Percentiles rank a stretch among this genome's conserved stretches.
phyloP scores from a whole-genome alignment of 2,329 filamentous ascomycete species.

The Scorias spongiosa region DNA sequence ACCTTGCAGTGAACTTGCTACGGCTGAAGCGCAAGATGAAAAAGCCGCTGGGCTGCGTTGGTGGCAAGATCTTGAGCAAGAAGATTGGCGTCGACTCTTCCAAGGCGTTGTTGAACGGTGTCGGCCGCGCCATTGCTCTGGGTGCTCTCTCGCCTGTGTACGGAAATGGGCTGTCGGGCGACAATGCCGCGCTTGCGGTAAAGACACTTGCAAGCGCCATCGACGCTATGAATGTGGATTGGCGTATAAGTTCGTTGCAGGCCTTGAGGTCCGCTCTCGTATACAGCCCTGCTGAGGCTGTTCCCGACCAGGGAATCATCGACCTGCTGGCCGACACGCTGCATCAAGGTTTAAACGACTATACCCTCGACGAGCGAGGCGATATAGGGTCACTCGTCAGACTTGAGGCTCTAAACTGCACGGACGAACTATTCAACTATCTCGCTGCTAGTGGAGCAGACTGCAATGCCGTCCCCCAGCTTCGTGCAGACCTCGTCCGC shows the following conservation, averaged over 20 bases:
- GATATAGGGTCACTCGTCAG: slow-evolving; percentile 82
- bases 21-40: slow-evolving; percentile 4
- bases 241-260: slow-evolving; percentile 27
- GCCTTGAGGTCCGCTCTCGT: slow-evolving; percentile 15
- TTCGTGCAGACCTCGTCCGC: slow-evolving; percentile 33
- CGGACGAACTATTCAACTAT: slow-evolving; percentile 30
- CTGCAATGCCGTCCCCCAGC: slow-evolving; percentile 1
- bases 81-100: slow-evolving; percentile 17
- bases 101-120: slow-evolving; percentile 25
- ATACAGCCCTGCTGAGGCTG: slow-evolving; percentile 1
- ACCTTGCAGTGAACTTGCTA: slow-evolving; percentile 8
- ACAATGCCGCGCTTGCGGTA: slow-evolving; percentile 14
- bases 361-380: slow-evolving; percentile 75
- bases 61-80: slow-evolving; percentile 5
- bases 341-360: slow-evolving; percentile 55
- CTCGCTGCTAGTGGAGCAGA: background rate
- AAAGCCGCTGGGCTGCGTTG: slow-evolving; percentile 10
- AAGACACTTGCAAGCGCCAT: slow-evolving; percentile 18
- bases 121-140: slow-evolving; percentile 29
- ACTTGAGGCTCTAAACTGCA: slow-evolving; percentile 57
- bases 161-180: slow-evolving; percentile 6
- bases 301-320: slow-evolving; percentile 8
- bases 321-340: slow-evolving; percentile 4
- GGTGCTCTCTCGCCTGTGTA: slow-evolving; percentile 19
- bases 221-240: slow-evolving; percentile 24